Base-by-base conservation (phyloP, 2,329 filamentous ascomycete species). In the Didymella glomerata region DNA sequence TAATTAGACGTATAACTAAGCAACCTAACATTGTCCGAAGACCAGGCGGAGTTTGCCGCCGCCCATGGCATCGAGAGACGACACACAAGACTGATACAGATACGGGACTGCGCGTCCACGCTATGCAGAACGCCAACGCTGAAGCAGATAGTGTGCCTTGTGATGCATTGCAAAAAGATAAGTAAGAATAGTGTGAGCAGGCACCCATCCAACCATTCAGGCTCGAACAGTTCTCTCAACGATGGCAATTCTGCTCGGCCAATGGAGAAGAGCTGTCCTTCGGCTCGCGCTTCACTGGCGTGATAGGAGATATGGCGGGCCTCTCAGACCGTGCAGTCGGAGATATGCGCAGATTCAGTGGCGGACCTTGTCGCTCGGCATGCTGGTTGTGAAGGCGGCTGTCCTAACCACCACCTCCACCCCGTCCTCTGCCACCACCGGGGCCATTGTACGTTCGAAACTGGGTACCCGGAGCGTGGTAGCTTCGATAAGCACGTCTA, bases 361-460 rank as follows among this genome's bases (percentile, higher is more conserved):
- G n/a, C 27, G 13, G 10, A n/a, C 8, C 2, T 28, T 18, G 5
- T 32, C 11, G 18, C 22, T 13, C 36, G 24, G 27, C 27, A n/a
- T 10, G 3, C 44, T 34, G 11, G 25, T 16, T 6, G 2, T 20
- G 22, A 38, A 10, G 25, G 41, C 46, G 56, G 50, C 8, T 11
- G 28, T 56, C 40, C 57, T 65, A 74, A 25, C 60, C 58, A 18
- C 69, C 69, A 14, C 71, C 66, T n/a, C 68, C 68, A 11, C 71
- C 66, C 11, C 70, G 57, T 48, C 68, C 65, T 40, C 61, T 54
- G 28, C 68, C 64, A 13, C 47, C 48, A 14, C 63, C 66, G 18
- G 74, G 74, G 2, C 72, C 74, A 14, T 72, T 70, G 24, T 76
- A 76, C 16, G 62, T 68, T 13, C 73, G 60, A 36, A 76, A 76